A percentile compares a stretch with the other conserved stretches of the same genome.
These are phyloP conservation scores for Geotrichum phurueaensis DNA, from an alignment of 1,139 yeast genomes.

Conservation along the genomic window DNA sequence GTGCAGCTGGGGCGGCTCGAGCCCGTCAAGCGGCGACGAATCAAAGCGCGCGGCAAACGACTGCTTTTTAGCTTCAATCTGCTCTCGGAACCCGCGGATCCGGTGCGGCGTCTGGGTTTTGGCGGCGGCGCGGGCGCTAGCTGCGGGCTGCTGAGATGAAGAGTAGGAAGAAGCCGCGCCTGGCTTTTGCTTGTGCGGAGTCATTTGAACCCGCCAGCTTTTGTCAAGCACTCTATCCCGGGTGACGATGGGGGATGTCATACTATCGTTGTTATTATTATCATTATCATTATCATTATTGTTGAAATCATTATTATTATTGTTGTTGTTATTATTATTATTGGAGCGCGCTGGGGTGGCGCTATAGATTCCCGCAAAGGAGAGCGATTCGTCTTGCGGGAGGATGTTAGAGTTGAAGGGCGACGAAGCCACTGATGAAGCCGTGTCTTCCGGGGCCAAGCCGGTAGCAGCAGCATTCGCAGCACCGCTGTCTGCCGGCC, in stretches of 20 bases:
- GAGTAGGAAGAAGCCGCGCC: background rate
- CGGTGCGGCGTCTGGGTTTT: conserved; percentile 2
- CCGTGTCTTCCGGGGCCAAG: background rate
- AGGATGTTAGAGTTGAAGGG: conserved; percentile 16
- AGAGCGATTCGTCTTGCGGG: conserved; percentile 15
- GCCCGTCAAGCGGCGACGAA: conserved; percentile 14
- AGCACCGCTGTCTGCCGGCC: background rate
- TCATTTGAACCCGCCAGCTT: conserved; percentile 36
- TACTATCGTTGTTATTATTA: background rate
- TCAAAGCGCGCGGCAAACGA: conserved; percentile 14
- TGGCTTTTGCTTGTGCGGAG: conserved; percentile 25
- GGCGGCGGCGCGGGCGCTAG: background rate
- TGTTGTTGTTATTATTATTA: background rate
- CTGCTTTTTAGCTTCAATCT: background rate
- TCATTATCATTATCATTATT: background rate
- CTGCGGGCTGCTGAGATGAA: background rate
- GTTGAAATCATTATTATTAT: background rate
- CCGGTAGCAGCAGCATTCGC: background rate
- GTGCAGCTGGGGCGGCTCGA: conserved; percentile 13
- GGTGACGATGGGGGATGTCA: conserved; percentile 20
- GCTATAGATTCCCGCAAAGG: background rate
- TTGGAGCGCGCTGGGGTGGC: background rate
- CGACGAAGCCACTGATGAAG: conserved; percentile 7
- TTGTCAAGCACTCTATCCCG: conserved; percentile 36
- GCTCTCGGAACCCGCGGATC: background rate